phyloP scores from a whole-genome alignment of 2,329 filamentous ascomycete genomes.

The Arthroderma sp. region DNA sequence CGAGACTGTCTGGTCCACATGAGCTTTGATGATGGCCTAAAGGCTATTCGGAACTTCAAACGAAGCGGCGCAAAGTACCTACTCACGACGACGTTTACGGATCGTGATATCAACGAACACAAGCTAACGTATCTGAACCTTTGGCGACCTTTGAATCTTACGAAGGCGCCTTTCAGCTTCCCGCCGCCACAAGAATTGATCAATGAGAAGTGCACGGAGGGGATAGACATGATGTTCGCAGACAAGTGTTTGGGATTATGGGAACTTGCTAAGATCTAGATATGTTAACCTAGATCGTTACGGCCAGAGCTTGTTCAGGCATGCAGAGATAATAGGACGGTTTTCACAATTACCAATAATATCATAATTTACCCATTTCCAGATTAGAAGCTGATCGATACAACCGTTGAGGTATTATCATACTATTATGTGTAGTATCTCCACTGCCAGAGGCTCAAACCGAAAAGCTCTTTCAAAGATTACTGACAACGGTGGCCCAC shows the following conservation, averaged over 20 bases:
- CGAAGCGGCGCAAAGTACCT: background rate
- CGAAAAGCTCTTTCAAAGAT: too few species aligned
- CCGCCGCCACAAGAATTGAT: background rate
- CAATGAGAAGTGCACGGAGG: background rate
- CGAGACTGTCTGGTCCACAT: background rate
- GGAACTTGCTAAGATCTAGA: background rate
- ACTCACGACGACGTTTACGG: background rate
- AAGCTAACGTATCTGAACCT: background rate
- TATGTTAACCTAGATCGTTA: background rate
- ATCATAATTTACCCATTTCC: too few species aligned
- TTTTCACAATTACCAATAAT: too few species aligned
- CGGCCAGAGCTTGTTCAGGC: too few species aligned
- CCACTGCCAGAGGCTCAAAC: too few species aligned
- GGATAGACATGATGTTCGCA: background rate
- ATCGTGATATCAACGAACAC: background rate
- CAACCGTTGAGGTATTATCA: too few species aligned
- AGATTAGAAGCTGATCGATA: too few species aligned
- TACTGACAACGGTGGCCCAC: too few species aligned
- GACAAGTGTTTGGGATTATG: background rate
- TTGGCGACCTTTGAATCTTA: background rate
- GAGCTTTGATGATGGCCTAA: background rate
- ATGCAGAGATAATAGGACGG: too few species aligned
- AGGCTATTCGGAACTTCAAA: background rate
- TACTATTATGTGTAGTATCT: too few species aligned
- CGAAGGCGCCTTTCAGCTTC: background rate